phyloP scores from a whole-genome alignment of 805 yeast species.

The Lachancea sp. region DNA sequence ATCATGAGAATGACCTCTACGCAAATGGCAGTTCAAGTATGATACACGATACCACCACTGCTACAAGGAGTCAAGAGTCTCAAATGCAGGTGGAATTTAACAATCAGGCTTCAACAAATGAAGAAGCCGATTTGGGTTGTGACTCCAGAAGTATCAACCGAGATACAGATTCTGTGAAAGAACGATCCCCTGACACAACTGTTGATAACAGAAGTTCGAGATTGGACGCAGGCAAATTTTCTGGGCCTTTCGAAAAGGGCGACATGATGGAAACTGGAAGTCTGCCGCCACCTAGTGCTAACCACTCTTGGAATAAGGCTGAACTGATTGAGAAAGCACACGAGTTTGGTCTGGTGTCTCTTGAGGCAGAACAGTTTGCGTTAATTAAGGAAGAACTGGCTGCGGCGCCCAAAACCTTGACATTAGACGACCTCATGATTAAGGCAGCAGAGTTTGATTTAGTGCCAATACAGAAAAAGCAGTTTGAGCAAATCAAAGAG shows the following conservation, averaged over 20 bases:
- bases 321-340: conserved; percentile 11
- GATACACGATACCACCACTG: too few relatives aligned
- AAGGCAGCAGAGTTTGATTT: conserved; percentile 32
- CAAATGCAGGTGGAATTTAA: too few relatives aligned
- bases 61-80: too few relatives aligned
- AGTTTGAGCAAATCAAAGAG: conserved; percentile 27
- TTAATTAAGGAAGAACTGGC: conserved; percentile 24
- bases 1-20: too few relatives aligned
- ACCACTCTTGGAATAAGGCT: neutral
- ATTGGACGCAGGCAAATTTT: too few relatives aligned
- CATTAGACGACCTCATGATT: conserved; percentile 18
- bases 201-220: too few relatives aligned
- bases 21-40: too few relatives aligned
- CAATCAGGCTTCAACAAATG: too few relatives aligned
- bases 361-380: conserved; percentile 28
- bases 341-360: conserved; percentile 7
- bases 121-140: too few relatives aligned
- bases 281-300: neutral
- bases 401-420: conserved; percentile 8
- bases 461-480: conserved; percentile 34
- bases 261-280: neutral
- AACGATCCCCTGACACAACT: too few relatives aligned
- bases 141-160: too few relatives aligned
- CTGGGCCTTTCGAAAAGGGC: neutral
- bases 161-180: too few relatives aligned